Base-by-base conservation (phyloP, 371 early-diverging fungal species). In the Rhizopus sp. region DNA sequence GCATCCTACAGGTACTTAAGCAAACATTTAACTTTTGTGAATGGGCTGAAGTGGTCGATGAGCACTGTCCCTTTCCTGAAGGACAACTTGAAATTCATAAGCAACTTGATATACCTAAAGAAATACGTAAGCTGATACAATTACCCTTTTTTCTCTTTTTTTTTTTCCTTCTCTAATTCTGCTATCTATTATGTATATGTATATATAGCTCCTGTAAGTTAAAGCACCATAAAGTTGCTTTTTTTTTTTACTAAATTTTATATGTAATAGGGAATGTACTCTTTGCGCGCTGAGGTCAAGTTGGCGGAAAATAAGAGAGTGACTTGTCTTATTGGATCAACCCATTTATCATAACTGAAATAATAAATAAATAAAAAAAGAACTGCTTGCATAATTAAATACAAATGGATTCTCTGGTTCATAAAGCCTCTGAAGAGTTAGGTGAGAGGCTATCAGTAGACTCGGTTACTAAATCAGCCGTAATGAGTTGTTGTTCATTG, bases 371-470 rank as follows among this genome's bases (percentile, higher is more conserved):
- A 38, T 10, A 38, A 38, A 38, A 38, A 38, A 38, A 38, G 10
- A 38, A 38, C 10, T 38, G 10, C 13, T 38, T 38, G 8, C 39
- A n/a, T 47, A 12, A 29, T 30, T 39, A 4, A 6, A 33, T 44
- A 46, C 32, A n/a, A 3, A 63, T 63, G 63, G 59, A 63, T n/a
- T 17, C 44, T 9, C 37, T 62, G 16, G 40, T 62, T 4, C 45
- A 55, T 12, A 41, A 62, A 47, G 39, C 58, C 23, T 49, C 60
- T 7, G 17, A 53, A n/a, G 72, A 71, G 33, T 48, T 71, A 33
- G 46, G 55, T 1, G 31, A 48, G 42, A 55, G 58, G 42, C 58
- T 67, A 33, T 59, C 59, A n/a, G 33, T 71, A 33, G 57, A 71
- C n/a, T 45, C 39, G 5, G 16, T 52, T 12, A 41, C 62, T 23